Percentiles rank a stretch among this genome's conserved stretches.
Conservation (phyloP, 306 rosid species). For the Cicer bijugum region DNA sequence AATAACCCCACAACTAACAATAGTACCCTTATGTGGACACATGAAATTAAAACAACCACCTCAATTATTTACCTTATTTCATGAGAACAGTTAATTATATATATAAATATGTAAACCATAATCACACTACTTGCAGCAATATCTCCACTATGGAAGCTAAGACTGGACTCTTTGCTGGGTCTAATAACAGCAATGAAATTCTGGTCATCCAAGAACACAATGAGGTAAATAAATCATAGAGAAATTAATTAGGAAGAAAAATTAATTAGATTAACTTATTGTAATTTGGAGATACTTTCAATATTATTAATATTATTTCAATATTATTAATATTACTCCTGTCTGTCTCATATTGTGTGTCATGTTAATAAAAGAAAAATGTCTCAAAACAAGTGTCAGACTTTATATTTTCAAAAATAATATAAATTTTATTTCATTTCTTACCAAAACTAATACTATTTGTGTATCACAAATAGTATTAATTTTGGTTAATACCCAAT, state of each 20-base stretch:
- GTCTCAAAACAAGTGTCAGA: too few relatives aligned
- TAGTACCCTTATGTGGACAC: slow-evolving; percentile 44
- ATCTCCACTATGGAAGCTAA: slow-evolving; percentile 77
- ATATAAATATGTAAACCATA: slow-evolving; percentile 36
- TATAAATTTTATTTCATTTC: too few relatives aligned
- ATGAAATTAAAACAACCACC: slow-evolving; percentile 31
- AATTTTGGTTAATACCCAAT: too few relatives aligned
- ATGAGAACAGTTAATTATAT: slow-evolving; percentile 30
- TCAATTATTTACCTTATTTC: slow-evolving; percentile 23
- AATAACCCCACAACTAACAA: slow-evolving; percentile 50
- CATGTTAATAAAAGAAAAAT: too few relatives aligned
- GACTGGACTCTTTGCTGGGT: slow-evolving; percentile 89
- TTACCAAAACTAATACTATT: too few relatives aligned
- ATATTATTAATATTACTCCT: too few relatives aligned
- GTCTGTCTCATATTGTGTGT: too few relatives aligned
- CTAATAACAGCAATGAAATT: slow-evolving; percentile 88
- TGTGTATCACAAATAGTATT: too few relatives aligned
- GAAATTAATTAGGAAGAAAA: slow-evolving; percentile 15
- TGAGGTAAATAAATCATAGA: slow-evolving; percentile 63
- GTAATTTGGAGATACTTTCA: too few relatives aligned
- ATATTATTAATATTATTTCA: too few relatives aligned
- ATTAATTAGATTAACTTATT: neutral
- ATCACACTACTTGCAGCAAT: slow-evolving; percentile 44
- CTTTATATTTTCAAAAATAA: too few relatives aligned
- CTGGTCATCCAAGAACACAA: slow-evolving; percentile 84